Percentiles rank a stretch among this genome's conserved stretches.
phyloP scores from a whole-genome alignment of 106 monocot species.

The Cymbidium sinense region DNA sequence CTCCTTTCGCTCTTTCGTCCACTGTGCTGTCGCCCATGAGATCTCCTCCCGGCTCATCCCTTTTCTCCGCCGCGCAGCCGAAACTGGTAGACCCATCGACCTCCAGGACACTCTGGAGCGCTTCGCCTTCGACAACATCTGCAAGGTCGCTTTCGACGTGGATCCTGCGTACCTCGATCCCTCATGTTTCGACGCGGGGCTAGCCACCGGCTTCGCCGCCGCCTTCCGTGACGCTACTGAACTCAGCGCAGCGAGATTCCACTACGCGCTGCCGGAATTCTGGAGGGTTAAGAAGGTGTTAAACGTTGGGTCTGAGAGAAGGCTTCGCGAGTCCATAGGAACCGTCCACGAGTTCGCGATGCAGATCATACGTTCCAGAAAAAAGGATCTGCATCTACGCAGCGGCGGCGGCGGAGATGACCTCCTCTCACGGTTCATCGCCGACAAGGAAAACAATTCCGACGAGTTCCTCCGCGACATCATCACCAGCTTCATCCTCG shows the following conservation, averaged over 20 bases:
- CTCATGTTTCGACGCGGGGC: not conserved
- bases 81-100: not conserved
- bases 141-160: conserved; percentile 23
- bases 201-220: not conserved
- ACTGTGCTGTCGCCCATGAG: conserved; percentile 8
- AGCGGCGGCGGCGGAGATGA: not conserved
- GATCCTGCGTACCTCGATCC: conserved; percentile 14
- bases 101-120: conserved; percentile 28
- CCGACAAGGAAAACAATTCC: conserved; percentile 2
- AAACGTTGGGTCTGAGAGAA: conserved; percentile 24
- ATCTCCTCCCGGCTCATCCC: conserved; percentile 21
- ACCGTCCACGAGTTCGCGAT: conserved; percentile 25
- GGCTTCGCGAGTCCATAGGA: conserved; percentile 18
- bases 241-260: conserved; percentile 30
- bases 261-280: conserved; percentile 13
- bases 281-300: conserved; percentile 32
- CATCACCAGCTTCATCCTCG: conserved; percentile 32
- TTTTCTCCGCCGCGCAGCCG: not conserved
- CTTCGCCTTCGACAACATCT: conserved; percentile 33
- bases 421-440: conserved; percentile 21
- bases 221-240: conserved; percentile 17
- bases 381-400: not conserved
- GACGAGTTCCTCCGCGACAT: conserved; percentile 30
- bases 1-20: conserved; percentile 21
- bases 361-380: conserved; percentile 19